phyloP scores from a whole-genome alignment of 2,329 filamentous ascomycete species.

The Phaeomoniella chlamydospora region DNA sequence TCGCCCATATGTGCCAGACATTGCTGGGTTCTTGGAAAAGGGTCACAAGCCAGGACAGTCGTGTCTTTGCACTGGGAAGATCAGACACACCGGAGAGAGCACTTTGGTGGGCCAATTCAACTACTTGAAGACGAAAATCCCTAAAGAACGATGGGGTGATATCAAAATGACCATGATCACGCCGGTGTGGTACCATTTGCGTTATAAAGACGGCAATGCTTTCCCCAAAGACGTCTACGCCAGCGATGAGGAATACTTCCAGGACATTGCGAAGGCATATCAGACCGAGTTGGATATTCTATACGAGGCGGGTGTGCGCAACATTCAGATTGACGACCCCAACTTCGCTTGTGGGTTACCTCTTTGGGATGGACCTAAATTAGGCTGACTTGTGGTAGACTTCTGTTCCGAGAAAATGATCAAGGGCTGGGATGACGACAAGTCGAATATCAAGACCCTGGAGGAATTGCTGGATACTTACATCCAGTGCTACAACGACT shows the following conservation, averaged over 20 bases:
- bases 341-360: constrained; percentile 42
- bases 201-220: constrained; percentile 31
- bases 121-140: constrained; percentile 37
- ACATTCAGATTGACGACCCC: constrained; percentile 47
- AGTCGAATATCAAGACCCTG: constrained; percentile 47
- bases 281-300: constrained; percentile 38
- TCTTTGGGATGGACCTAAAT: constrained; percentile 11
- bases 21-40: constrained; percentile 39
- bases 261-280: constrained; percentile 45
- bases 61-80: constrained; percentile 35
- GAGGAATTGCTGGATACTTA: constrained; percentile 57
- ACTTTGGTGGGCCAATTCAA: constrained; percentile 32
- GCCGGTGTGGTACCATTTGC: constrained; percentile 48
- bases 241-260: constrained; percentile 41
- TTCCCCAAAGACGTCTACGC: constrained; percentile 34
- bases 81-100: constrained; percentile 28
- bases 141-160: constrained; percentile 39
- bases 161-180: constrained; percentile 48
- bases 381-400: constrained; percentile 24
- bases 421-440: constrained; percentile 49
- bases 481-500: constrained; percentile 58
- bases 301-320: constrained; percentile 42
- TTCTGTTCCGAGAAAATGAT: constrained; percentile 55
- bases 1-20: constrained; percentile 37
- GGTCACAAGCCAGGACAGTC: constrained; percentile 33